Evolutionary conservation across 768 basidiomycete species (phyloP), one percentile per base, ranked within the genome.

Genomic region (Lentinula edodes): DNA sequence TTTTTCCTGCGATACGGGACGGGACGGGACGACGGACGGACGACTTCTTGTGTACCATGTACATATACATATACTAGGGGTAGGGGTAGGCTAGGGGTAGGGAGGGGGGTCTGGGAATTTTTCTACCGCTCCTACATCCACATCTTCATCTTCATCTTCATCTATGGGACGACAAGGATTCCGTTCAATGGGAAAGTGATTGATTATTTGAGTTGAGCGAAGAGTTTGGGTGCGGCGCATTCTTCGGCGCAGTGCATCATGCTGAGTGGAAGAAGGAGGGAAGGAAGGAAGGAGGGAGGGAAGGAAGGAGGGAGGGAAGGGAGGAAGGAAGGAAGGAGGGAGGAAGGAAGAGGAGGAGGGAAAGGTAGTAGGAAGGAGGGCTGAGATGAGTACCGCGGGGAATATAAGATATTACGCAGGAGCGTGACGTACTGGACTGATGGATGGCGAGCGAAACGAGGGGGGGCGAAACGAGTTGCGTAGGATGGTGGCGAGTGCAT

Each of bases 141-240:
- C n/a, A n/a, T n/a, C n/a, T n/a, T n/a, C n/a, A n/a, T n/a, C n/a
- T n/a, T n/a, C n/a, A n/a, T n/a, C n/a, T n/a, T n/a, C n/a, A n/a
- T n/a, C n/a, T n/a, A n/a, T n/a, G n/a, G n/a, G n/a, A n/a, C n/a
- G n/a, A 10, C 10, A 9, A 41, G 5, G 39, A 62, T 66, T 67
- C 66, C 59, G 54, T 45, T 53, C n/a, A n/a, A n/a, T n/a, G n/a
- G n/a, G n/a, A 36, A 34, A 28, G 28, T 28, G 28, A 28, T 36
- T 43, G 36, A 58, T 65, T 77, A 86, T 68, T 78, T 81, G 50
- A 95, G 82, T 76, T 92, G 90, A 72, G 83, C 72, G 78, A 93
- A 95, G 52, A 96, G 76, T 75, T 88, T 92, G 69, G 93, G 91
- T 61, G 86, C 92, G 64, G 85, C 83, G 61, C 75, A 79, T 43